Evolutionary conservation across 1,284 basidiomycete species (phyloP), one percentile per base, ranked within the genome.

Genomic region (Ceratobasidium sp.): DNA sequence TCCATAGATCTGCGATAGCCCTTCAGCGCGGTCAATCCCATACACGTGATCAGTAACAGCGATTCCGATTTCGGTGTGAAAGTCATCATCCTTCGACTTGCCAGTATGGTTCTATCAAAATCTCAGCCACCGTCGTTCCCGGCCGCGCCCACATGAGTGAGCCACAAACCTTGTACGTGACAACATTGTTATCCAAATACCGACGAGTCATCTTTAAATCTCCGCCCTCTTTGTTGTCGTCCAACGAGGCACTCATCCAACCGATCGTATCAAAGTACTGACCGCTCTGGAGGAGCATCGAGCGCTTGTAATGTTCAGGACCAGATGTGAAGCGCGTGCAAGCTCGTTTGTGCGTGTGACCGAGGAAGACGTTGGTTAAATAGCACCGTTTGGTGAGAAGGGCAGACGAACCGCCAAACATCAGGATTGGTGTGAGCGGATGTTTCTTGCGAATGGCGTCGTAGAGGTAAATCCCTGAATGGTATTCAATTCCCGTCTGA

Each of bases 251-350:
- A 35, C 68, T 70, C 68, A 70, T 70, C 68, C 68, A 70, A 6
- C 68, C 68, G n/a, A 70, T 52, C 10, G 68, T 70, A 27, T 70
- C 52, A 38, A 70, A 70, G n/a, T 70, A 70, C 10, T 35, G 68
- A 7, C 68, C 68, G 35, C 68, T 70, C 41, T 70, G 68, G 35
- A 70, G 68, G 16, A 70, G 50, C 68, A 70, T 70, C 3, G 68
- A 70, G 20, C 68, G 68, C 33, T 38, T n/a, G 52, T 12, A 30
- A 44, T 35, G 59, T 7, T 60, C 35, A 18, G 59, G 35, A 18
- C 7, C 30, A 60, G 59, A 60, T 1, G 59, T 60, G 20, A 57
- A 57, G 2, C 50, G 50, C 20, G 50, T 57, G 27, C 68, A 70
- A 18, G 16, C 54, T 27, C 68, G 68, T 14, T 55, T 30, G 52